Evolutionary conservation across 306 rosid species (phyloP).

Genomic region (Trichosanthes cucumerina): DNA sequence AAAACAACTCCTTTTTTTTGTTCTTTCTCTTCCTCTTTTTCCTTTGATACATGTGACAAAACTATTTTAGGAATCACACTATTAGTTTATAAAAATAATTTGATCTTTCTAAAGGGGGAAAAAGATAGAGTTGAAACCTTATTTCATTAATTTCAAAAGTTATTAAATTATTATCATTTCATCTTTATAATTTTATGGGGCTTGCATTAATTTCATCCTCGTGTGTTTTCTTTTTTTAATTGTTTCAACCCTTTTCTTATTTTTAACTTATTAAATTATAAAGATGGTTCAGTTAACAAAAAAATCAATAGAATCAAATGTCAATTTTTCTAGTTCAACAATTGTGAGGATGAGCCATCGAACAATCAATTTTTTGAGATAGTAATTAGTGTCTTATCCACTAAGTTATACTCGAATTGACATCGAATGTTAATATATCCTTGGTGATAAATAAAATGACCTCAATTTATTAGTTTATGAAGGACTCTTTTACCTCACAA

Average conservation of each 20-base stretch:
- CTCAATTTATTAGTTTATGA: background rate
- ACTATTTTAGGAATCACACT: background rate
- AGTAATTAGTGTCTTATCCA: too few species aligned
- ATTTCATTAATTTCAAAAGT: too few species aligned
- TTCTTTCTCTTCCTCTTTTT: background rate
- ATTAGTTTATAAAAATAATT: background rate
- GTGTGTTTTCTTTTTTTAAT: too few species aligned
- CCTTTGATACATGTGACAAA: background rate
- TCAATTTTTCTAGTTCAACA: too few species aligned
- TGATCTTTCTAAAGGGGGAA: background rate
- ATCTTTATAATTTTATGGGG: background rate
- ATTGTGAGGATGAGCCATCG: too few species aligned
- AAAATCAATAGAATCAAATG: too few species aligned
- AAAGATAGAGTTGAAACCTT: too few species aligned
- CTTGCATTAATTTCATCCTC: background rate
- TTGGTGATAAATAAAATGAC: background rate
- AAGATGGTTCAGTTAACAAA: background rate
- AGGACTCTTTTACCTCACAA: background rate
- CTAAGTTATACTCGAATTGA: background rate
- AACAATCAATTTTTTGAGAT: too few species aligned
- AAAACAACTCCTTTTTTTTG: background rate
- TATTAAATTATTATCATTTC: background rate
- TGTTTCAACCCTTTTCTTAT: too few species aligned
- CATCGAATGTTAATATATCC: background rate
- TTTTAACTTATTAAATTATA: too few species aligned